phyloP scores from a whole-genome alignment of 148 eudicot genomes.

The Oxyria digyna region DNA sequence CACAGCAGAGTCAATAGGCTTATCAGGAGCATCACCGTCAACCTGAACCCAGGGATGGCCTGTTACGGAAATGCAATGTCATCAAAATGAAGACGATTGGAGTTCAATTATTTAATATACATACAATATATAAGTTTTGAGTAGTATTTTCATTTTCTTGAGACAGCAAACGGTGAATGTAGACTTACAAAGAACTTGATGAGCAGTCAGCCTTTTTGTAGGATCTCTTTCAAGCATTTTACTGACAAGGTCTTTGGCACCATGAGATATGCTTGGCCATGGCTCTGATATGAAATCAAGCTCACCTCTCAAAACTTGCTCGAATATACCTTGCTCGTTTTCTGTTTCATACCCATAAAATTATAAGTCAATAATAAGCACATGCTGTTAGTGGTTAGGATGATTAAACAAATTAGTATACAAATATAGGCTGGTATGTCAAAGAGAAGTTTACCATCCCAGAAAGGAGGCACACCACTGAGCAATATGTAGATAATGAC shows the following conservation, averaged over 20 bases:
- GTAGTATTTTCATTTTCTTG: no score
- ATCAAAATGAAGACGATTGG: background rate
- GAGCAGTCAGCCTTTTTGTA: conserved; percentile 15
- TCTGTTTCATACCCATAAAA: conserved; percentile 3
- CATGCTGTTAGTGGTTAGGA: background rate
- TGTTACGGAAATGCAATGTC: background rate
- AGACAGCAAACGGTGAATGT: background rate
- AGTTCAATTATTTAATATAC: background rate
- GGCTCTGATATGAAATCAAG: conserved; percentile 19
- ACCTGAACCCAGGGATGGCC: conserved; percentile 9
- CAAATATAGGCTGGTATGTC: background rate
- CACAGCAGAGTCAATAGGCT: conserved; percentile 11
- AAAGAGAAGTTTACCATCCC: conserved; percentile 1
- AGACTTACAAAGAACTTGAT: conserved; percentile 17
- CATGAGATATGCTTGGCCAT: conserved; percentile 19
- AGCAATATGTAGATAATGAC: conserved; percentile 1
- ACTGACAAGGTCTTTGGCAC: conserved; percentile 21
- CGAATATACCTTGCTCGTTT: conserved; percentile 18
- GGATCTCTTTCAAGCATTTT: conserved; percentile 16
- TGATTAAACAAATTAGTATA: background rate
- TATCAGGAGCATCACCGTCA: conserved; percentile 11
- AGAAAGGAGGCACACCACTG: conserved; percentile 5
- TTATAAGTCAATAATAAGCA: background rate
- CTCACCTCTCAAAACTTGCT: conserved; percentile 13
- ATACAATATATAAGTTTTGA: no score